Evolutionary conservation across 108 stramenopile species (phyloP), one percentile per base, ranked within the genome.

Genomic region (Pseudonitzschia multiseries): DNA sequence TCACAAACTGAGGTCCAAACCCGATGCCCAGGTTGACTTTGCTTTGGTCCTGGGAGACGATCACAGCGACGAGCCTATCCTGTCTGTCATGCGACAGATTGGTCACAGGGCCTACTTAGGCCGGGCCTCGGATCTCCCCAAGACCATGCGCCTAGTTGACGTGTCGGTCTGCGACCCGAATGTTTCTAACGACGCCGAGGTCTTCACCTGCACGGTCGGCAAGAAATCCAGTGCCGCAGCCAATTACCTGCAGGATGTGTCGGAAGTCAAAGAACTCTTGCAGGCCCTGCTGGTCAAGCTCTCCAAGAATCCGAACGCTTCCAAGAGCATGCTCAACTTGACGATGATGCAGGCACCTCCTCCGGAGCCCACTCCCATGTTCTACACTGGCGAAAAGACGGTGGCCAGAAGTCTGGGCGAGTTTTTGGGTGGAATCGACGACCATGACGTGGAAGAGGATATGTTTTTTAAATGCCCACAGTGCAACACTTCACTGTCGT

Each of bases 171-270:
- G 81, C 73, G 93, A 87, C 63, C 78, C 74, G 28, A 91, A 73
- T 77, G 62, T 91, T 42, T 85, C 89, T 2, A 71, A 85, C 15
- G 71, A 89, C 32, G 63, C 94, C 71, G 79, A 88, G 70, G 78
- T 78, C 66, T 97, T 96, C 69, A 97, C 97, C 1, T 85, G 88
- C 36, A 97, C 96, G 3, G 96, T 99, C 31, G 99, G 99, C 8
- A 97, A 97, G 84, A 99, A 98, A 78, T 97, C 98, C 4, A 91
- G 92, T 69, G 93, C 89, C 14, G 99, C 99, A 17, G 90, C 89
- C 8, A 91, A 86, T 67, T 99, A 95, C 73, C 72, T 99, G 40
- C 94, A 97, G 54, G 96, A 97, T 51, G 93, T 95, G 8, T 87
- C 86, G 42, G 94, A 93, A 65, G 97, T 97, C 9, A 83, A 93